These are phyloP conservation scores for Sugiyamaella boreocaroliniensis DNA, from an alignment of 805 yeast genomes.

Conservation along the genomic window DNA sequence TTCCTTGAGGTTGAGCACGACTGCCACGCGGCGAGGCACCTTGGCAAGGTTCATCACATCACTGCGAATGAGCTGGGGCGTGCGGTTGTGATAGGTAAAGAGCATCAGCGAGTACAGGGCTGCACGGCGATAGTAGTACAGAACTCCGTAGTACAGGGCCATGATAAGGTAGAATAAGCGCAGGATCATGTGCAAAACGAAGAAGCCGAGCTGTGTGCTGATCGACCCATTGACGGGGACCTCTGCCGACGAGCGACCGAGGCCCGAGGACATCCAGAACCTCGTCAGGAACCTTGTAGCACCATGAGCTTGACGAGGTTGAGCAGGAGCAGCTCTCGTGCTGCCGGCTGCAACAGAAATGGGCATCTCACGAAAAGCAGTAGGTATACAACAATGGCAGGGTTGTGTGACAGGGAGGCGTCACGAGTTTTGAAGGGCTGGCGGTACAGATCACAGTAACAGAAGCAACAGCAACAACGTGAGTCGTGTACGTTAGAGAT, in stretches of 20 bases:
- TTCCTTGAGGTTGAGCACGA: constrained; percentile 64
- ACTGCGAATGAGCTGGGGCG: constrained; percentile 75
- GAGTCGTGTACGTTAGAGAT: too few relatives aligned
- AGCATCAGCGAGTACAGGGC: constrained; percentile 15
- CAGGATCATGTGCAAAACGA: constrained; percentile 11
- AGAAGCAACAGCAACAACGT: too few relatives aligned
- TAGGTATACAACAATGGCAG: too few relatives aligned
- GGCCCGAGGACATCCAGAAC: too few relatives aligned
- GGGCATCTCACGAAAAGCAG: too few relatives aligned
- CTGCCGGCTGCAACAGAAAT: too few relatives aligned
- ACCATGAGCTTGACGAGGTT: too few relatives aligned
- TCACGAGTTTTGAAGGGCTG: too few relatives aligned
- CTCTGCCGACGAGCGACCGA: background rate
- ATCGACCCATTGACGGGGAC: background rate
- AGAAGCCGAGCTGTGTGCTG: constrained; percentile 8
- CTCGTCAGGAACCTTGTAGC: too few relatives aligned
- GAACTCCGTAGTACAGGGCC: constrained; percentile 8
- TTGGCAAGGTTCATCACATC: constrained; percentile 70
- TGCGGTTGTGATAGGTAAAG: constrained; percentile 21
- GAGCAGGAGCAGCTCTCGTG: too few relatives aligned
- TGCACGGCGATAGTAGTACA: constrained; percentile 15
- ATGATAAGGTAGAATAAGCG: constrained; percentile 13
- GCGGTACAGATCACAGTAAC: too few relatives aligned
- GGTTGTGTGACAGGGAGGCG: too few relatives aligned
- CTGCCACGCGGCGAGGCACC: constrained; percentile 70